Evolutionary conservation across 495 filamentous ascomycete genomes (phyloP).

Genomic region (Xylaria telfairii): DNA sequence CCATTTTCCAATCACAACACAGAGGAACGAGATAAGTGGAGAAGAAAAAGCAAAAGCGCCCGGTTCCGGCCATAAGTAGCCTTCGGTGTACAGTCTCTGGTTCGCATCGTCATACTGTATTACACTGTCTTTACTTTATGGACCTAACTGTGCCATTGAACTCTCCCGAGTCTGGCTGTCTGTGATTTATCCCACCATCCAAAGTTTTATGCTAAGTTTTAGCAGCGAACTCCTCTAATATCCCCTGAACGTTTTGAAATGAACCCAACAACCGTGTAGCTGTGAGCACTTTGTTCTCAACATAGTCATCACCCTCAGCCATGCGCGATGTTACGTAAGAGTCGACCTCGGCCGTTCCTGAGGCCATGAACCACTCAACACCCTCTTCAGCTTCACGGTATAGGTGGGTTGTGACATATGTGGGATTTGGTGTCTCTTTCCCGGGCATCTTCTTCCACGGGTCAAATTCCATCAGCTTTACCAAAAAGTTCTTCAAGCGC

Average conservation of each 20-base stretch:
- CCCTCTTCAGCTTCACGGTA: constrained; percentile 22
- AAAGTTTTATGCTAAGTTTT: not conserved
- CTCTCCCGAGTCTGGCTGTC: too few species aligned
- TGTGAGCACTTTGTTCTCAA: constrained; percentile 15
- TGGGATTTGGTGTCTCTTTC: constrained; percentile 1
- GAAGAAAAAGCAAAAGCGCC: not conserved
- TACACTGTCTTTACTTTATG: not conserved
- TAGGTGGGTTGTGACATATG: constrained; percentile 23
- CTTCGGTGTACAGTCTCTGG: not conserved
- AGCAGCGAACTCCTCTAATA: constrained; percentile 11
- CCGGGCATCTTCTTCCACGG: constrained; percentile 23
- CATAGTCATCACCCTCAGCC: constrained; percentile 21
- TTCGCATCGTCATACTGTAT: not conserved
- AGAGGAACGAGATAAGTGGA: not conserved
- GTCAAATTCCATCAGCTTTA: constrained; percentile 35
- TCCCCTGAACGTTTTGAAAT: constrained; percentile 5
- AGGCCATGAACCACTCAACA: constrained; percentile 9
- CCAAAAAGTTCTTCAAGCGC: constrained; percentile 31
- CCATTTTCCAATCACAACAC: not conserved
- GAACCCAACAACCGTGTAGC: constrained; percentile 9
- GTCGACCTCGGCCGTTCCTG: constrained; percentile 9
- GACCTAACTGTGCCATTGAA: not conserved
- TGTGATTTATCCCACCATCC: not conserved
- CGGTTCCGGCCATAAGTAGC: not conserved
- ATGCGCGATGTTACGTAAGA: constrained; percentile 4